Base-by-base conservation (phyloP, 805 yeast genomes). In the Ogataea allantospora region DNA sequence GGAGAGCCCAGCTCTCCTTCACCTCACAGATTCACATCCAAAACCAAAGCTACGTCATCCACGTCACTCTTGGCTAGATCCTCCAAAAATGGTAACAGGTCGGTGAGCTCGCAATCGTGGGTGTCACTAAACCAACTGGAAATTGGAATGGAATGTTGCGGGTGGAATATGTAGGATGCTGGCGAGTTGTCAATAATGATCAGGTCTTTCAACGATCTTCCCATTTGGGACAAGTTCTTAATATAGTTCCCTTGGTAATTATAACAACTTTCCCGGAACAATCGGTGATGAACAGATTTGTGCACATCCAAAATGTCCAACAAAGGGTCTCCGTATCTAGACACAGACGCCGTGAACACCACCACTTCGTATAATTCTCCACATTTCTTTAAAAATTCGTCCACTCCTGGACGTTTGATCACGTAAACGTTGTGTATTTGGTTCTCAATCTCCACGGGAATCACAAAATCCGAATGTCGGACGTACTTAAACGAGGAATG, bases 111-210 rank as follows among this genome's bases (percentile, higher is more conserved):
- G 60, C 89, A 89, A 62, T 93, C 99, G 62, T 93, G 99, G 19
- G 93, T 80, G 65, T 93, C 99, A 50, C 96, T 86, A 70, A 93
- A 93, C 99, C 99, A 93, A 60, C 93, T 82, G 49, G 96, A 86
- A 19, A 93, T 86, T 16, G 99, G 99, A 19, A 93, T 83, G 7
- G 98, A 95, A 66, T 93, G 96, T 62, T 88, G 95, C 14, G 99
- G 99, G 59, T 93, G 98, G 71, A 93, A 86, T 40, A 91, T 81
- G 63, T 93, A 93, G n/a, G 96, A 87, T 3, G 98, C 96, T 1
- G 99, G 98, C 2, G 98, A 89, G 63, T 93, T 93, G 67, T 93
- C 99, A 48, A 93, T 79, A 49, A 93, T 93, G 40, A 93, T 88
- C 29, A 84, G 69, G 49, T 88, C 95, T 40, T 75, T 66, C 45